Evolutionary conservation across 176 grass and related monocot genomes (phyloP), one percentile per base, ranked within the genome.

Genomic region (Dactylis glomerata): DNA sequence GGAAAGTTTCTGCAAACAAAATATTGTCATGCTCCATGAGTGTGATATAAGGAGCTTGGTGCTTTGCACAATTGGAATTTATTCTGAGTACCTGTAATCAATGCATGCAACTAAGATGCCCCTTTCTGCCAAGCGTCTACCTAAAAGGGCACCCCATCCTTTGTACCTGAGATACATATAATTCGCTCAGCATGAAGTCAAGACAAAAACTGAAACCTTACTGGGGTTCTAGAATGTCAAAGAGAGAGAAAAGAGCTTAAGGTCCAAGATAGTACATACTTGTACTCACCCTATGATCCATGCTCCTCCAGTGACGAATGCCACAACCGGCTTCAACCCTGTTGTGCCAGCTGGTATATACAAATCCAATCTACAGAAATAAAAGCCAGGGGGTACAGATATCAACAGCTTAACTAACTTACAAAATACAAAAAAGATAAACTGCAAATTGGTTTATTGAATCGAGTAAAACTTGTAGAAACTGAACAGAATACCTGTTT

Each of bases 201-300:
- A 75, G 16, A 63, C 19, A 64, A 42, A 78, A 72, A 45, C 3
- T 68, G 30, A 61, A 73, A 24, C 36, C 36, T 86, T 72, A 42
- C 24, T 10, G 14, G 45, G 34, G 62, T 28, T 82, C 22, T 28
- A 14, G 24, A 42, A 78, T 40, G 20, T 24, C 56, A 41, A 44
- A 38, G 10, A 41, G 83, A 31, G 76, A 73, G 42, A 73, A 73
- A 73, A 5, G 59, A 34, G 31, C 33, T 61, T 76, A 22, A 56
- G n/a, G 30, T 22, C 32, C 47, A 45, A 76, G 45, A 71, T 24
- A 75, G 49, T 26, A 83, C 62, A 84, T 87, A 71, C 82, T 84
- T 80, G 9, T 82, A 95, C 88, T 98, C 81, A 98, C 96, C 96
- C 96, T 81, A 98, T 98, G 62, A 93, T 95, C 96, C 96, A 98